phyloP scores from a whole-genome alignment of 2,329 filamentous ascomycete genomes.

The Paecilomyces dactylethromorphus region DNA sequence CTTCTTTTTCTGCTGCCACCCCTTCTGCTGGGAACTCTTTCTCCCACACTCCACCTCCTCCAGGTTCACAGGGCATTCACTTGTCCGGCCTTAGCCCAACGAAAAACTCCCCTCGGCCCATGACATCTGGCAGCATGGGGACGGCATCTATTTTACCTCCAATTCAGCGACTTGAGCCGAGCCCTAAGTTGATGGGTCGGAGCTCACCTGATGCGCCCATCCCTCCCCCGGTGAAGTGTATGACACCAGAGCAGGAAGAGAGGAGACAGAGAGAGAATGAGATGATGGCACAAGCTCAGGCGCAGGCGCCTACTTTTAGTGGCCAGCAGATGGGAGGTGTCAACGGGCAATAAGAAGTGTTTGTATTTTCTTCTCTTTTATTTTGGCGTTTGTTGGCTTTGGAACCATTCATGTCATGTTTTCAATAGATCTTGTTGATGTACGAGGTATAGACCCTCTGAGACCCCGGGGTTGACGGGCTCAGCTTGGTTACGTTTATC shows the following conservation, averaged over 20 bases:
- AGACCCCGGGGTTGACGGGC: slow-evolving; percentile 10
- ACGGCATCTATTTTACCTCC: slow-evolving; percentile 33
- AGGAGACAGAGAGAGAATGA: slow-evolving; percentile 32
- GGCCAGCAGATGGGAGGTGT: slow-evolving; percentile 9
- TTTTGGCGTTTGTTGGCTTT: background rate
- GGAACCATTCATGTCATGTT: slow-evolving; percentile 14
- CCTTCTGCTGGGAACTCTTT: slow-evolving; percentile 26
- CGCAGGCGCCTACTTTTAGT: slow-evolving; percentile 10
- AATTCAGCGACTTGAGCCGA: slow-evolving; percentile 35
- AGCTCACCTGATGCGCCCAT: slow-evolving; percentile 37
- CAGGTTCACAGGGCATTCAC: slow-evolving; percentile 28
- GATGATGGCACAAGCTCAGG: slow-evolving; percentile 15
- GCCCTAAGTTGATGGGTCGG: slow-evolving; percentile 38
- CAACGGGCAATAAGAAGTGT: background rate
- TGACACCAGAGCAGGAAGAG: slow-evolving; percentile 38
- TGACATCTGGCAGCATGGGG: slow-evolving; percentile 26
- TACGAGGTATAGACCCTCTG: slow-evolving; percentile 18
- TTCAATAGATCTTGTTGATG: slow-evolving; percentile 25
- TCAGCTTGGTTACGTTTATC: background rate
- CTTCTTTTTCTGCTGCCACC: slow-evolving; percentile 27
- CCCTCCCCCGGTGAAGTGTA: slow-evolving; percentile 35
- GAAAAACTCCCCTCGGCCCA: slow-evolving; percentile 37
- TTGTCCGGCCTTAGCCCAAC: slow-evolving; percentile 41
- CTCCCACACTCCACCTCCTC: slow-evolving; percentile 21
- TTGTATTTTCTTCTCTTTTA: background rate